Base-by-base conservation (phyloP, 495 filamentous ascomycete genomes). In the Collariella sp. region DNA sequence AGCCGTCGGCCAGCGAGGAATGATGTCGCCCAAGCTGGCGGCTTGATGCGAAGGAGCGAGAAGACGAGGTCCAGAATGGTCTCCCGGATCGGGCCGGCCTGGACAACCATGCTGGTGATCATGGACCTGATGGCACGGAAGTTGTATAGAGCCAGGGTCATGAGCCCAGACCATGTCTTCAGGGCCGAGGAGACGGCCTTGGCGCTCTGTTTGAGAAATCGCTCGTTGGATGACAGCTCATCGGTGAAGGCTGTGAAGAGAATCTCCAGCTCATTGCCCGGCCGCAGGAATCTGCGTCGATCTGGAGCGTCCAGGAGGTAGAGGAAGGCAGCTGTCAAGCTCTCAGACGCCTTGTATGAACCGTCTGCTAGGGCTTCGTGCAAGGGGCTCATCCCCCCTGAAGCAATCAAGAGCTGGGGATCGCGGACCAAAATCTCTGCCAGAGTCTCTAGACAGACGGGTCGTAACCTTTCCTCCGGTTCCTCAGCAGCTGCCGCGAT, bases 1-100 rank as follows among this genome's bases (percentile, higher is more conserved):
- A 97, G 79, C 50, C 94, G 76, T 58, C 93, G 79, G 7, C 94
- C 93, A 35, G 94, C 93, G 42, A 98, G 79, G 63, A 95, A 98
- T 18, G 89, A 94, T 1, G 89, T 89, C 23, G 91, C 91, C 94
- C 94, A 98, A 0, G 89, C 91, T 6, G 93, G 93, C 19, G 90
- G 83, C 62, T 95, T 96, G 65, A 98, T 96, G 40, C 89, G 83
- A 55, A 98, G 76, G 20, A 96, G 81, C 53, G 91, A 89, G 67
- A 91, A 96, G 39, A 98, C 71, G 6, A 98, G 73, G 61, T 97
- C 93, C 57, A 97, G 73, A 40, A 96, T 73, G 7, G 72, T 86
- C 72, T 75, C 86, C 61, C 74, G 82, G 63, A 84, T 76, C n/a
- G 78, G 72, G 2, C 83, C 73, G 42, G 80, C 80, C 12, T 85